These are phyloP conservation scores for Artemisia argyi DNA, from an alignment of 129 eudicot genomes.

Conservation along the genomic window DNA sequence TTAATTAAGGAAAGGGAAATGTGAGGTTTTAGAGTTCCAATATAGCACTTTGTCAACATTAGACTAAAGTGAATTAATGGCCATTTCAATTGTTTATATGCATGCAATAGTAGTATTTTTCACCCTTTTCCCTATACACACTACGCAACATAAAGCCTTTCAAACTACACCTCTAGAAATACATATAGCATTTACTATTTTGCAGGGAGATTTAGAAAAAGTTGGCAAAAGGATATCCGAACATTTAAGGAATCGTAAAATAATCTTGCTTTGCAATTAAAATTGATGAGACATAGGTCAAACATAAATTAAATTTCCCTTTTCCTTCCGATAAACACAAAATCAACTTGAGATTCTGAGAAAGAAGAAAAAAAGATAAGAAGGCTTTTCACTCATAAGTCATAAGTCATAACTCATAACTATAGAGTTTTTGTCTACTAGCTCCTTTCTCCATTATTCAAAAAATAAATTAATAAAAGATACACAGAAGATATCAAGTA, in stretches of 20 bases:
- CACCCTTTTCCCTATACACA: conserved; percentile 15
- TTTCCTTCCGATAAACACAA: conserved; percentile 15
- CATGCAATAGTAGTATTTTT: conserved; percentile 16
- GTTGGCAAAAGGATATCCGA: conserved; percentile 28
- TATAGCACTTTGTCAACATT: neutral
- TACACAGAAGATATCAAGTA: no score
- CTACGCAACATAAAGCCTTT: conserved; percentile 27
- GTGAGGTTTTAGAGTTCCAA: conserved; percentile 5
- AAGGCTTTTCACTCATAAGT: neutral
- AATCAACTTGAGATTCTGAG: conserved; percentile 20
- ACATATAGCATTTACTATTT: conserved; percentile 28
- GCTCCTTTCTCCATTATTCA: neutral
- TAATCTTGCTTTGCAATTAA: conserved; percentile 18
- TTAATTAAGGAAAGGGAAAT: neutral
- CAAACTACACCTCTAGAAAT: conserved; percentile 25
- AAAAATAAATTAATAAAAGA: no score
- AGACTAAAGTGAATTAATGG: conserved; percentile 5
- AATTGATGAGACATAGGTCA: conserved; percentile 42
- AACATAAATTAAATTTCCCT: conserved; percentile 18
- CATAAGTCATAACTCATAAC: neutral
- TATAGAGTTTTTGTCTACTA: conserved; percentile 3
- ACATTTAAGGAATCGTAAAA: conserved; percentile 32
- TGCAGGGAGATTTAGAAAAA: conserved; percentile 17
- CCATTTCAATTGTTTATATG: neutral
- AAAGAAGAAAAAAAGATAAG: neutral